These are phyloP conservation scores for Gyromitra esculenta DNA, from an alignment of 2,329 filamentous ascomycete species.

Conservation along the genomic window DNA sequence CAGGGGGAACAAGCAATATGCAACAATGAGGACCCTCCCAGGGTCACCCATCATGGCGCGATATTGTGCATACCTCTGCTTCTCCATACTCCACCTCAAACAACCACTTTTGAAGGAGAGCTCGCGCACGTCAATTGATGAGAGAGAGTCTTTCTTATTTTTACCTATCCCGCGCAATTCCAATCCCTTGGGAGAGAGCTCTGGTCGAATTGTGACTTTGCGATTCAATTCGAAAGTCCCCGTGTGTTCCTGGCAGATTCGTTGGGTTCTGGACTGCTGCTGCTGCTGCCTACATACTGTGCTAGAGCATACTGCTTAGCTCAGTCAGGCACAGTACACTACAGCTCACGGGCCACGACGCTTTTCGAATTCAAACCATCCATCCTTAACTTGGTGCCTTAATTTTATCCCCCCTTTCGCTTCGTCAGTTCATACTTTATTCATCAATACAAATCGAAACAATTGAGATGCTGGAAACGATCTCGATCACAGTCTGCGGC, in stretches of 20 bases:
- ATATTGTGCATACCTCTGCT: conserved; percentile 33
- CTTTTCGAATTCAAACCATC: conserved; percentile 17
- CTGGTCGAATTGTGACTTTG: conserved; percentile 42
- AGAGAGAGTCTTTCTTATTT: conserved; percentile 3
- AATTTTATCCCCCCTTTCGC: conserved; percentile 25
- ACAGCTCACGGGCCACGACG: conserved; percentile 40
- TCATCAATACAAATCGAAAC: conserved; percentile 6
- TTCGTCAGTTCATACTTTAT: conserved; percentile 12
- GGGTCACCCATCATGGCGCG: conserved; percentile 39
- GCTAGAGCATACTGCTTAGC: background rate
- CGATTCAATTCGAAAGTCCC: conserved; percentile 25
- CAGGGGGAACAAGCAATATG: conserved; percentile 38
- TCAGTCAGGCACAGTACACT: background rate
- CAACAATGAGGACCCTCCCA: conserved; percentile 22
- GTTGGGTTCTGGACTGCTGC: conserved; percentile 5
- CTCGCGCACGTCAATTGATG: conserved; percentile 30
- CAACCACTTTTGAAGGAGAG: background rate
- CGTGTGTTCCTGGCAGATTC: conserved; percentile 23
- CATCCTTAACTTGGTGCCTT: conserved; percentile 9
- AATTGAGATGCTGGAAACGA: conserved; percentile 51
- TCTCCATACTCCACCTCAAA: conserved; percentile 14
- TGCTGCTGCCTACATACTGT: background rate
- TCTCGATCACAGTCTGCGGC: conserved; percentile 79
- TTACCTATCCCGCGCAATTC: background rate
- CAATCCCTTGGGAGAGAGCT: background rate